Conservation (phyloP, 805 yeast genomes). For the Kazachstania bromeliacearum region DNA sequence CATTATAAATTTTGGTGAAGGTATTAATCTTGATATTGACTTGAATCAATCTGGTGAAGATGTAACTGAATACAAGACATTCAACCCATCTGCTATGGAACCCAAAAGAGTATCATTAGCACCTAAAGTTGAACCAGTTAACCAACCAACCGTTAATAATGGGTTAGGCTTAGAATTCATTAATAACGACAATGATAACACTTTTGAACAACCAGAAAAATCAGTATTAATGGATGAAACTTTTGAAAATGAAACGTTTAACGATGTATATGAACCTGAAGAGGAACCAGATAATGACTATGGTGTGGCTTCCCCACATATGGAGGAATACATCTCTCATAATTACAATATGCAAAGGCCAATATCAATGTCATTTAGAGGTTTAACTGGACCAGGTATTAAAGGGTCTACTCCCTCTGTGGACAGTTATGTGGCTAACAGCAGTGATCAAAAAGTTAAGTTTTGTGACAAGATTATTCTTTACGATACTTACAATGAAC, state of each 20-base stretch:
- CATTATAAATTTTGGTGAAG: slow-evolving; percentile 39
- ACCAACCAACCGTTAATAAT: background rate
- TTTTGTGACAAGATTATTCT: slow-evolving; percentile 78
- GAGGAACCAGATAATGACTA: slow-evolving; percentile 1
- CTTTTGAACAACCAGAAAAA: background rate
- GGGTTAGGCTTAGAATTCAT: background rate
- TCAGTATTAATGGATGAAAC: background rate
- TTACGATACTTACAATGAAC: slow-evolving; percentile 73
- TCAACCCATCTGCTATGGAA: slow-evolving; percentile 6
- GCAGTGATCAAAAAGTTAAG: slow-evolving; percentile 11
- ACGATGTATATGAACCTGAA: slow-evolving; percentile 5
- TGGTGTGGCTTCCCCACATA: slow-evolving; percentile 2
- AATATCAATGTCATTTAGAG: slow-evolving; percentile 47
- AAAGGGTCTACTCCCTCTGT: slow-evolving; percentile 25
- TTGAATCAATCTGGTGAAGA: slow-evolving; percentile 7
- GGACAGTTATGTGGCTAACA: background rate
- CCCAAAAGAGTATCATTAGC: too few species aligned
- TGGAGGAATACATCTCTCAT: slow-evolving; percentile 5
- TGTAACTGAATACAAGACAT: slow-evolving; percentile 2
- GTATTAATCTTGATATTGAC: slow-evolving; percentile 30
- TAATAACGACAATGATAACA: background rate
- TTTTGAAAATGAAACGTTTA: slow-evolving; percentile 24
- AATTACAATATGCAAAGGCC: slow-evolving; percentile 22
- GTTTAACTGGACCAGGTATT: slow-evolving; percentile 51
- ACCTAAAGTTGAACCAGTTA: background rate